Percentiles rank a stretch among this genome's conserved stretches.
Evolutionary conservation across 177 flowering plant species (phyloP).

Genomic region (Vitis hybrid): DNA sequence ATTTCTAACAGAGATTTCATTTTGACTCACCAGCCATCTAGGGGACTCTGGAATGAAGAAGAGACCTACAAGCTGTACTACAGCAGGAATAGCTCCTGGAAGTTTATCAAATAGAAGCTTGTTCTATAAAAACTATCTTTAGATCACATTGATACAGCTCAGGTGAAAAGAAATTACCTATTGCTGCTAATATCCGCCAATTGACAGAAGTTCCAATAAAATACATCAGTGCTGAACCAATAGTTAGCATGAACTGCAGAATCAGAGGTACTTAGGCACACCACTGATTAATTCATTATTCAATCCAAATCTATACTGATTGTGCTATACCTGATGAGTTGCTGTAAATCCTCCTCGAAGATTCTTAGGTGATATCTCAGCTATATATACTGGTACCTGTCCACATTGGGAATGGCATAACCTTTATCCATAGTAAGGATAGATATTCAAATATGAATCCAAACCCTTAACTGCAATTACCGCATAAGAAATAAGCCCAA

Average conservation of each 20-base stretch:
- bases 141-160: background rate
- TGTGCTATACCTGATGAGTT: slow-evolving; percentile 10
- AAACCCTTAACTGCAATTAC: slow-evolving; percentile 10
- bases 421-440: background rate
- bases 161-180: too few species aligned
- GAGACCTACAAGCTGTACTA: slow-evolving; percentile 48
- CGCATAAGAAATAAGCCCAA: slow-evolving; percentile 39
- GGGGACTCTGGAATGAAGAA: slow-evolving; percentile 68
- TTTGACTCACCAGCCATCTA: slow-evolving; percentile 61
- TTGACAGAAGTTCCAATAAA: slow-evolving; percentile 50
- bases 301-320: background rate
- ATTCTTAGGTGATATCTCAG: slow-evolving; percentile 43
- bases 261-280: background rate
- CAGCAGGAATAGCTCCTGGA: slow-evolving; percentile 60
- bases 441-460: background rate
- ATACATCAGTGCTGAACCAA: slow-evolving; percentile 55
- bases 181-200: slow-evolving; percentile 40
- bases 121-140: background rate
- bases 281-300: too few species aligned
- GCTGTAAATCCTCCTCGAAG: slow-evolving; percentile 20
- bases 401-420: background rate
- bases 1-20: background rate
- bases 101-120: background rate
- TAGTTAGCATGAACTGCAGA: slow-evolving; percentile 66
- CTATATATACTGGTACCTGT: slow-evolving; percentile 44